Evolutionary conservation across 345 rosid species (phyloP), one percentile per base, ranked within the genome.

Genomic region (Eucalyptus decipiens): DNA sequence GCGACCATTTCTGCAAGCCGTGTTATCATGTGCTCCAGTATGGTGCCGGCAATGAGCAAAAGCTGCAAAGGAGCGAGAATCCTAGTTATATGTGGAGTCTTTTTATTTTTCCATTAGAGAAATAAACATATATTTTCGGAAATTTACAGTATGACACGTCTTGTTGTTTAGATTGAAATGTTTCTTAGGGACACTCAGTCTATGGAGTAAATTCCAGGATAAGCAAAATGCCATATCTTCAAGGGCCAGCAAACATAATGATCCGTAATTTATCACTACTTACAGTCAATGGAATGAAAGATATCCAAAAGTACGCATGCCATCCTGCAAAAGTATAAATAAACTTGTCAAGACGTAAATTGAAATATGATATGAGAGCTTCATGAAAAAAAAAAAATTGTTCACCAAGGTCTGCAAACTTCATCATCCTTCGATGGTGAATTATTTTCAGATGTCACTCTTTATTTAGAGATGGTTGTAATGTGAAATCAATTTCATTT

Each of bases 221-320:
- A 18, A 62, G 37, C 34, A 62, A 15, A 62, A 62, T 7, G 34
- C 34, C 72, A 30, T 30, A 30, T 62, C 72, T 62, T 30, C 34
- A 30, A 62, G 34, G 72, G 72, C 72, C 7, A 62, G 72, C 37
- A 30, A 30, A 30, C 72, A 62, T 30, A 30, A 6, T 30, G 5
- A 62, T 8, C 0, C 3, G 21, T n/a, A 15, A n/a, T 34, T n/a
- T 32, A n/a, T 16, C 37, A 65, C 37, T 87, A 89, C 97, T 94
- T 94, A 97, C 99, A 17, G 92, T 88, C 86, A 95, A 90, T 7
- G 99, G 99, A 87, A 96, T 88, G 92, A 97, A 96, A 49, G 98
- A 89, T 80, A 97, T 89, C 94, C 93, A 96, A 86, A 96, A 96
- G 92, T 95, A 94, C 18, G 96, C 90, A 92, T 96, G 95, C 97